phyloP scores from a whole-genome alignment of 768 basidiomycete species.

The Calocera viscosa region DNA sequence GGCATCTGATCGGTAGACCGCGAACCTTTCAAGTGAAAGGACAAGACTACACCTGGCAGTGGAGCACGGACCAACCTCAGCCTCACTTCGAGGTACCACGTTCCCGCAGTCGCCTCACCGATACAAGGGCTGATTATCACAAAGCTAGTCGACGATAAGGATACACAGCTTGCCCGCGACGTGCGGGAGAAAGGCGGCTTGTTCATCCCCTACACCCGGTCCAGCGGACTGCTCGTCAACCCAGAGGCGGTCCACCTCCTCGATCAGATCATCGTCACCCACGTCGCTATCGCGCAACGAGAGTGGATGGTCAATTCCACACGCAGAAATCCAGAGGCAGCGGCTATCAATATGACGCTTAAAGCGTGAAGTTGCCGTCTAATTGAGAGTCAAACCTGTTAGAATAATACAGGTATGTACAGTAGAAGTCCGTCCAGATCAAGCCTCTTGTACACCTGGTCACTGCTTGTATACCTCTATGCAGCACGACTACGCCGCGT shows the following conservation, averaged over 20 bases:
- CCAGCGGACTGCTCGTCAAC: background rate
- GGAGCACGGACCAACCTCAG: background rate
- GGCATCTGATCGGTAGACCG: no score
- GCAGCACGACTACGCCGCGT: background rate
- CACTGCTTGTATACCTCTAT: no score
- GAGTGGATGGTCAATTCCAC: background rate
- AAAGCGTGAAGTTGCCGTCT: background rate
- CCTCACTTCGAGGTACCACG: background rate
- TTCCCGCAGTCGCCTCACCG: background rate
- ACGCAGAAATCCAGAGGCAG: background rate
- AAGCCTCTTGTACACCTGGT: no score
- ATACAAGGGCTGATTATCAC: background rate
- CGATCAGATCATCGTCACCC: conserved; percentile 2
- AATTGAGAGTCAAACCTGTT: no score
- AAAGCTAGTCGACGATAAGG: background rate
- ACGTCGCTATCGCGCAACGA: background rate
- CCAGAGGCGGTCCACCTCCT: background rate
- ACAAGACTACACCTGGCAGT: background rate
- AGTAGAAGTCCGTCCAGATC: no score
- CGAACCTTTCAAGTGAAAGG: background rate
- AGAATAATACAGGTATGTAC: no score
- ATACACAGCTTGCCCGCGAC: background rate
- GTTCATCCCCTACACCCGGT: background rate
- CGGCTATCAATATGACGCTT: background rate
- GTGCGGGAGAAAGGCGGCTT: background rate